These are phyloP conservation scores for Trypanosoma theileri DNA, from an alignment of 208 protist species.

Conservation along the genomic window DNA sequence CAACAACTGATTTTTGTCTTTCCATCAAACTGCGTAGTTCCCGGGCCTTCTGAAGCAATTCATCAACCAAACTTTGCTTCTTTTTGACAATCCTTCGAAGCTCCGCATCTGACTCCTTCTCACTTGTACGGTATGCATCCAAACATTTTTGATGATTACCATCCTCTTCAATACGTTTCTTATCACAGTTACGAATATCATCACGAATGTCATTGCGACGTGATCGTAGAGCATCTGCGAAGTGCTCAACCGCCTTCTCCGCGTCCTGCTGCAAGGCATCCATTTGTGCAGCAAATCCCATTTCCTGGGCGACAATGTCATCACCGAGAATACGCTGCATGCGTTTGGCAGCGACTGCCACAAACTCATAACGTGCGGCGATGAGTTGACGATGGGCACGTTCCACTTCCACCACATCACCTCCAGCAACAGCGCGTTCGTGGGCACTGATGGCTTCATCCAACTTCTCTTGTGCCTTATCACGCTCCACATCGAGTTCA, in stretches of 20 bases:
- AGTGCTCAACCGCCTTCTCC: slow-evolving; percentile 47
- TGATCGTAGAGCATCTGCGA: slow-evolving; percentile 47
- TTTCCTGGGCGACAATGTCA: slow-evolving; percentile 34
- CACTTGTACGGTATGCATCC: slow-evolving; percentile 36
- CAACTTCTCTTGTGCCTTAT: slow-evolving; percentile 38
- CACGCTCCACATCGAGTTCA: slow-evolving; percentile 49
- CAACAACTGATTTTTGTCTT: slow-evolving; percentile 54
- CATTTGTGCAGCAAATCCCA: slow-evolving; percentile 44
- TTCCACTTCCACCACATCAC: slow-evolving; percentile 77
- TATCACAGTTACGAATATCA: slow-evolving; percentile 52
- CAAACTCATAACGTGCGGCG: slow-evolving; percentile 71
- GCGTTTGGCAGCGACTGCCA: slow-evolving; percentile 54
- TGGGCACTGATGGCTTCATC: slow-evolving; percentile 48
- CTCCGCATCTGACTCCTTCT: slow-evolving; percentile 31
- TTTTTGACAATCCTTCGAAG: slow-evolving; percentile 39
- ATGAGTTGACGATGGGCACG: slow-evolving; percentile 74
- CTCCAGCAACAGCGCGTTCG: slow-evolving; percentile 40
- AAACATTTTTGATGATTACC: slow-evolving; percentile 38
- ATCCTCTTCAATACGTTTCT: slow-evolving; percentile 45
- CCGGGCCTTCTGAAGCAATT: slow-evolving; percentile 55
- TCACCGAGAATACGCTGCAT: slow-evolving; percentile 44
- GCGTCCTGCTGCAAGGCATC: slow-evolving; percentile 54
- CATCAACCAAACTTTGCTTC: slow-evolving; percentile 67
- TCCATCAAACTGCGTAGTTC: slow-evolving; percentile 62
- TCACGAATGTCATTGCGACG: slow-evolving; percentile 36